Evolutionary conservation across 805 yeast genomes (phyloP).

Genomic region (Metschnikowia continentalis): DNA sequence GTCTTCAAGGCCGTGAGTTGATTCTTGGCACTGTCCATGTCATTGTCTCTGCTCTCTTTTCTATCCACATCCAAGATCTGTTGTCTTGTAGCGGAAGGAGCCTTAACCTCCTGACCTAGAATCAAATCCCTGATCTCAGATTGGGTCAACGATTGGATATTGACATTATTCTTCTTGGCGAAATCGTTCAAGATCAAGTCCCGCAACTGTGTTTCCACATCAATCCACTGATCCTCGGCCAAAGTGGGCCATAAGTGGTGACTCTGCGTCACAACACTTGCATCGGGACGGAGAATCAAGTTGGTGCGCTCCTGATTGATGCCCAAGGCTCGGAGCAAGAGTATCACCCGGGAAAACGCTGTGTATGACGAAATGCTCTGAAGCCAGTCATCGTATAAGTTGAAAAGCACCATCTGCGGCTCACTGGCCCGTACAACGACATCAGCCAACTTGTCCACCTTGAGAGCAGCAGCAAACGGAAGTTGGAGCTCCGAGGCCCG

Average conservation of each 20-base stretch:
- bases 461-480: conserved; percentile 85
- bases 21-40: conserved; percentile 33
- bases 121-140: conserved; percentile 91
- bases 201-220: conserved; percentile 80
- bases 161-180: conserved; percentile 79
- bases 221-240: conserved; percentile 85
- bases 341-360: conserved; percentile 83
- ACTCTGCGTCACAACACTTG: conserved; percentile 60
- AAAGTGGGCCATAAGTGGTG: conserved; percentile 95
- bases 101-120: conserved; percentile 87
- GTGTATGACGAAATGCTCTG: conserved; percentile 75
- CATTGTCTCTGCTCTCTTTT: conserved; percentile 34
- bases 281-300: conserved; percentile 70
- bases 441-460: conserved; percentile 73
- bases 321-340: conserved; percentile 78
- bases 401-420: conserved; percentile 88
- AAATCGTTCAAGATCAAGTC: conserved; percentile 85
- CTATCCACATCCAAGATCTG: conserved; percentile 71
- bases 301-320: conserved; percentile 75
- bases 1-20: conserved; percentile 76
- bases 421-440: conserved; percentile 82
- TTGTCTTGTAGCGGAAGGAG: conserved; percentile 85
- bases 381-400: conserved; percentile 94
- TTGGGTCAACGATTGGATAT: conserved; percentile 83
- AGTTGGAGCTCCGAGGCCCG: conserved; percentile 84